Base-by-base conservation (phyloP, 2,329 filamentous ascomycete species). In the Grosmannia clavigera region DNA sequence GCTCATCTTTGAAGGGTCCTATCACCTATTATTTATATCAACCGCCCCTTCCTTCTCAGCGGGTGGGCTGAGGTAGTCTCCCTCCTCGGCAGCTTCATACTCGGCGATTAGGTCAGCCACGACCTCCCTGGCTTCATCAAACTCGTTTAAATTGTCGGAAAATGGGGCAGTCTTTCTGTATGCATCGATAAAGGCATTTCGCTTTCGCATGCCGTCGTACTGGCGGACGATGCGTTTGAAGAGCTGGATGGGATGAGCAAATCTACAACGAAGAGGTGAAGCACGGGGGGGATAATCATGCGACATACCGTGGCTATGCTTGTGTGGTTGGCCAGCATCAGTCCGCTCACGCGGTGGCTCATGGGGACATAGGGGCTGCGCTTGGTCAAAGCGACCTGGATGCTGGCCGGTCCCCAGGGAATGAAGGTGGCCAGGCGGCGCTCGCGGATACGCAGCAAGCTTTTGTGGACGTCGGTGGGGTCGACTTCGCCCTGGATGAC, bases 401-500 rank as follows among this genome's bases (percentile, higher is more conserved):
- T 99, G 69, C 90, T 95, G 33, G 94, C 94, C 1, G 94, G 94
- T 0, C 94, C 94, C 94, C 94, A 99, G 11, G 95, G 94, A 64
- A 99, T 99, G 70, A 99, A 99, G 0, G 90, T 95, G 11, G 94
- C 95, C 59, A 99, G 81, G 62, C 90, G 85, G 57, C 94, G 87
- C 77, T 99, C 94, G 57, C 94, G 87, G 69, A 99, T 99, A 65
- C 94, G 89, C 61, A 99, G 83, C 61, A 99, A 78, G 65, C 92
- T 97, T 81, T 99, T 99, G 78, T 99, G 94, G 60, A 99, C 90
- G 73, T 99, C 95, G 3, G 92, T 97, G 10, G 94, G 92, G 70
- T 99, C 95, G 48, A 95, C 94, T 73, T 99, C 94, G 68, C 94
- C 94, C 77, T 97, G 94, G 68, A 99, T 99, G 68, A 99, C 96